Percentiles rank a stretch among this genome's conserved stretches.
These are phyloP conservation scores for Picocystis sp. DNA, from an alignment of 163 green algal genomes.

Conservation along the genomic window DNA sequence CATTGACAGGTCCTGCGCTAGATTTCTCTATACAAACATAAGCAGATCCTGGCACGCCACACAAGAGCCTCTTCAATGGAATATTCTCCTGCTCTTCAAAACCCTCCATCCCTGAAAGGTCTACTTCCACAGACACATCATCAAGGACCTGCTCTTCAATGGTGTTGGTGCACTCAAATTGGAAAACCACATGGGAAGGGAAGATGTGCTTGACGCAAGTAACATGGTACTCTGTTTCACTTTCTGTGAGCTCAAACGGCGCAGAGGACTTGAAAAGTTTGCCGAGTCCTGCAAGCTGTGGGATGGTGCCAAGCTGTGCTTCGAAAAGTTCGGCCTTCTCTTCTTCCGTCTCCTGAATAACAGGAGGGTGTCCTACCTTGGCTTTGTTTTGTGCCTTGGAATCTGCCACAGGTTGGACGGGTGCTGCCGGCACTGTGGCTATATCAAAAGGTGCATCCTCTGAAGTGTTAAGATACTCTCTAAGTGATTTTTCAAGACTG, in stretches of 20 bases:
- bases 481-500: constrained; percentile 62
- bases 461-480: constrained; percentile 51
- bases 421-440: constrained; percentile 14
- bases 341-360: background rate
- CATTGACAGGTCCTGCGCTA: constrained; percentile 7
- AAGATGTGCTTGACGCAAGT: constrained; percentile 84
- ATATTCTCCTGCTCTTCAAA: constrained; percentile 63
- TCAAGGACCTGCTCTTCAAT: constrained; percentile 84
- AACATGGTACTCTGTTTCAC: constrained; percentile 95
- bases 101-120: constrained; percentile 65
- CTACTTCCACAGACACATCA: constrained; percentile 71
- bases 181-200: constrained; percentile 61
- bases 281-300: constrained; percentile 39
- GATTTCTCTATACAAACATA: constrained; percentile 33
- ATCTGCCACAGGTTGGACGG: too few species aligned
- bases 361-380: background rate
- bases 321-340: constrained; percentile 6
- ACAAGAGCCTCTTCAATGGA: constrained; percentile 55
- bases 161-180: constrained; percentile 97
- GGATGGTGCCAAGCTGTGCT: constrained; percentile 21
- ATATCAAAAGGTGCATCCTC: constrained; percentile 61
- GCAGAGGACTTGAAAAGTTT: constrained; percentile 55
- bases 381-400: constrained; percentile 13
- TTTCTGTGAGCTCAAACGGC: constrained; percentile 70
- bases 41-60: constrained; percentile 47